A percentile compares a stretch with the other conserved stretches of the same genome.
These are phyloP conservation scores for Rhodosporidiobolus odoratus DNA, from an alignment of 768 basidiomycete species.

Conservation along the genomic window DNA sequence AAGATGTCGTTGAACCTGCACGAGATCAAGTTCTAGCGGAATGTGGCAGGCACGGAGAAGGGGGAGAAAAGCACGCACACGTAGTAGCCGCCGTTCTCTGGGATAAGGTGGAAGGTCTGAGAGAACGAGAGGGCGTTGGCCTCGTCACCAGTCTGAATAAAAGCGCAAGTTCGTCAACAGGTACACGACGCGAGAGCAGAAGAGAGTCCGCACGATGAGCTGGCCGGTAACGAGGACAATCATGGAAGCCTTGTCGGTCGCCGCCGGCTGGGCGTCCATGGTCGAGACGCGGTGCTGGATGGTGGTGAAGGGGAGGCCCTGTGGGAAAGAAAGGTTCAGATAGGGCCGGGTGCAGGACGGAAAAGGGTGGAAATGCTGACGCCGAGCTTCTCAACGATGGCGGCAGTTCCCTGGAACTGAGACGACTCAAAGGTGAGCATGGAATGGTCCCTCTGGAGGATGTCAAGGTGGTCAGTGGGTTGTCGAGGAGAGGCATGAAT, in stretches of 20 bases:
- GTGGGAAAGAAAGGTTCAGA: neutral
- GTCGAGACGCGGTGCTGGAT: constrained; percentile 78
- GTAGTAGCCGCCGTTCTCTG: constrained; percentile 65
- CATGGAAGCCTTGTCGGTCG: constrained; percentile 54
- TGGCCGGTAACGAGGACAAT: constrained; percentile 85
- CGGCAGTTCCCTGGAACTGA: constrained; percentile 55
- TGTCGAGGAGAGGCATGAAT: constrained; percentile 26
- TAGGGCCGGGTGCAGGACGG: neutral
- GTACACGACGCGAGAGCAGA: neutral
- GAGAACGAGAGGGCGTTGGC: constrained; percentile 77
- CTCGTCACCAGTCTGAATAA: constrained; percentile 63
- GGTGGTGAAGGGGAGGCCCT: constrained; percentile 73
- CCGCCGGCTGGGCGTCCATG: constrained; percentile 81
- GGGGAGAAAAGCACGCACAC: constrained; percentile 58
- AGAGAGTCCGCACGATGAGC: constrained; percentile 56
- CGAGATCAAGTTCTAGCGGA: neutral
- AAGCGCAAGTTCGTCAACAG: neutral
- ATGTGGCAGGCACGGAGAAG: neutral
- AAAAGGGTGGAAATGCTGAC: constrained; percentile 50
- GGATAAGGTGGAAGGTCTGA: constrained; percentile 87
- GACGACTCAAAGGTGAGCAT: constrained; percentile 78
- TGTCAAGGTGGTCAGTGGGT: constrained; percentile 19
- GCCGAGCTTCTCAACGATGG: constrained; percentile 67
- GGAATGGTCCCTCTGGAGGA: constrained; percentile 62
- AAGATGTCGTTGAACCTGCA: constrained; percentile 43